Evolutionary conservation across 768 basidiomycete species (phyloP).

Genomic region (Lepiota venenata): DNA sequence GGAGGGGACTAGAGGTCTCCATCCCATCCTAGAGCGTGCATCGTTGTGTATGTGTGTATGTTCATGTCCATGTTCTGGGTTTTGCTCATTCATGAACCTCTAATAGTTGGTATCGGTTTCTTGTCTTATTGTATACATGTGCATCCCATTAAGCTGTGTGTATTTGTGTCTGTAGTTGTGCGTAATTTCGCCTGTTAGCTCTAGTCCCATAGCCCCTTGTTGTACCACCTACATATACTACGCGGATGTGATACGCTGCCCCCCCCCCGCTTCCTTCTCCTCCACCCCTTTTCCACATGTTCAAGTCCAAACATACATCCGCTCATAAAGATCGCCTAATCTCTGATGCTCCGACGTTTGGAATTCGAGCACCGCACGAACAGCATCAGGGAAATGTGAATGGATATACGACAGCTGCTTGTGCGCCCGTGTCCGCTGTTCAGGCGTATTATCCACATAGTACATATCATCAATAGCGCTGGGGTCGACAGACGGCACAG

Average conservation of each 20-base stretch:
- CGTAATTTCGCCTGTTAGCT: not conserved
- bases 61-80: not conserved
- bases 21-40: not conserved
- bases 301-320: slow-evolving; percentile 13
- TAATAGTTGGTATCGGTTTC: too few species aligned
- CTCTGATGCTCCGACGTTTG: slow-evolving; percentile 26
- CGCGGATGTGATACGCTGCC: not conserved
- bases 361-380: slow-evolving; percentile 29
- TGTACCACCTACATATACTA: not conserved
- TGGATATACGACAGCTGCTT: slow-evolving; percentile 44
- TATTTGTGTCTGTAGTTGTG: not conserved
- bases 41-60: not conserved
- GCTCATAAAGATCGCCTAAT: slow-evolving; percentile 8
- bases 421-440: not conserved
- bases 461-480: not conserved
- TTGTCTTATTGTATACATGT: slow-evolving; percentile 1
- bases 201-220: not conserved
- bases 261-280: too few species aligned
- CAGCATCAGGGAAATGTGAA: slow-evolving; percentile 46
- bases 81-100: not conserved
- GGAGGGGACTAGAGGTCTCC: not conserved
- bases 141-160: not conserved
- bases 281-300: too few species aligned
- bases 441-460: not conserved
- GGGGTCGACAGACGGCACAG: not conserved